These are phyloP conservation scores for Chalciporus sp. DNA, from an alignment of 1,284 basidiomycete genomes.

Conservation along the genomic window DNA sequence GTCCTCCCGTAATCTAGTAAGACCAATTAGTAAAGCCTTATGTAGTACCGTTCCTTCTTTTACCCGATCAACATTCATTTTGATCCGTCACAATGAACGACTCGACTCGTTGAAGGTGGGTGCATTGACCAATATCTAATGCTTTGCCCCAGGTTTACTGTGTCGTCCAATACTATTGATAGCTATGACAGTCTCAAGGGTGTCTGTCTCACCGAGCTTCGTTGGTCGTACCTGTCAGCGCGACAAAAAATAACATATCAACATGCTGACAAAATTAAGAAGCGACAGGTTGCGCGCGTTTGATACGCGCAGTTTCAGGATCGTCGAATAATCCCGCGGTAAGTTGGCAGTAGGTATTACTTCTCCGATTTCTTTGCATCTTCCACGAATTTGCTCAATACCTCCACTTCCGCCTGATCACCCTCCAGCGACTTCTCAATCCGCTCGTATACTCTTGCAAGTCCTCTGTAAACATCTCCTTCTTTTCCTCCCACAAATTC, in stretches of 20 bases:
- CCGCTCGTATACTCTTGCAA: slow-evolving; percentile 48
- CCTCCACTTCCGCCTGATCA: slow-evolving; percentile 41
- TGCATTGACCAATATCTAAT: not conserved
- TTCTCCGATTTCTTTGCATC: slow-evolving; percentile 35
- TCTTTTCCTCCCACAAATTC: slow-evolving; percentile 52
- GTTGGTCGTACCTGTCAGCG: not conserved
- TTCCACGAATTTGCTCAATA: slow-evolving; percentile 48
- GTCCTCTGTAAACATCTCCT: slow-evolving; percentile 48
- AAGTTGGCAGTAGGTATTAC: not conserved
- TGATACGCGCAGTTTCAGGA: not conserved
- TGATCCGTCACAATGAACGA: not conserved
- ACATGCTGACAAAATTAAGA: not conserved
- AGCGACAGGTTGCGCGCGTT: not conserved
- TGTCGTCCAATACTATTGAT: not conserved
- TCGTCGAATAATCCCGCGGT: not conserved
- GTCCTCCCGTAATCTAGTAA: slow-evolving; percentile 25
- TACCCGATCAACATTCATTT: slow-evolving; percentile 5
- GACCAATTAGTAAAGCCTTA: slow-evolving; percentile 26
- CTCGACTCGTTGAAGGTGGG: not conserved
- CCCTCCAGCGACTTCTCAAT: slow-evolving; percentile 43
- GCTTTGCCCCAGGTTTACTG: not conserved
- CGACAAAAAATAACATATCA: not conserved
- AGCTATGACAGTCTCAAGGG: too few relatives aligned
- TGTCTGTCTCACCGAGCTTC: not conserved
- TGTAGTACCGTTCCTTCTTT: slow-evolving; percentile 15